A percentile compares a stretch with the other conserved stretches of the same genome.
phyloP scores from a whole-genome alignment of 495 filamentous ascomycete genomes.

The Neurospora africana region DNA sequence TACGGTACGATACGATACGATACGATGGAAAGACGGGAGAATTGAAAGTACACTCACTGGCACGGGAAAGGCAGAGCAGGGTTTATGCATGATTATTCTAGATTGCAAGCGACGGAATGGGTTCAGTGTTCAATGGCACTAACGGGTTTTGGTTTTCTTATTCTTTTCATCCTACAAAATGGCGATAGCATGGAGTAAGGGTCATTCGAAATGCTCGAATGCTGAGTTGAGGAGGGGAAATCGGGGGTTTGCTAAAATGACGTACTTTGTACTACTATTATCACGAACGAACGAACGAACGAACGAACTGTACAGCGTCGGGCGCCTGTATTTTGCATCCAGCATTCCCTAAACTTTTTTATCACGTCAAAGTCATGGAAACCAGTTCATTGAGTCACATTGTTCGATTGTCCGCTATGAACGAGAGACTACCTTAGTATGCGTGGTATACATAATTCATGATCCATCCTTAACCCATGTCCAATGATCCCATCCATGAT shows the following conservation, averaged over 20 bases:
- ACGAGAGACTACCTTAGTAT: not conserved
- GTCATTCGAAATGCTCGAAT: not conserved
- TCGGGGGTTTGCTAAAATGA: not conserved
- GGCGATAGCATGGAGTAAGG: not conserved
- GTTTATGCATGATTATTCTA: too few species aligned
- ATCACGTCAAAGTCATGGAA: not conserved
- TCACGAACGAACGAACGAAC: too few species aligned
- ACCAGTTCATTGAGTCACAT: not conserved
- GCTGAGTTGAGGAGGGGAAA: not conserved
- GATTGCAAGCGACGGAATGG: not conserved
- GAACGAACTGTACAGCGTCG: not conserved
- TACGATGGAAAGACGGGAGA: too few species aligned
- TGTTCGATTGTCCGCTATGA: not conserved
- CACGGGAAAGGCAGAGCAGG: too few species aligned
- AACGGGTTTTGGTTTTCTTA: too few species aligned
- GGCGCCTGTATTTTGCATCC: not conserved
- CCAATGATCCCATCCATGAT: not conserved
- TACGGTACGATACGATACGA: not conserved
- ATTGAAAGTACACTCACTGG: too few species aligned
- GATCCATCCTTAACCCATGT: not conserved
- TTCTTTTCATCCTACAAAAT: not conserved
- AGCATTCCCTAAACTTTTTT: not conserved
- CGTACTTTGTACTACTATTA: not conserved
- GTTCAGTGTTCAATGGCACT: not conserved
- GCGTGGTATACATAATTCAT: not conserved